These are phyloP conservation scores for Sindora glabra DNA, from an alignment of 306 rosid genomes.

Conservation along the genomic window DNA sequence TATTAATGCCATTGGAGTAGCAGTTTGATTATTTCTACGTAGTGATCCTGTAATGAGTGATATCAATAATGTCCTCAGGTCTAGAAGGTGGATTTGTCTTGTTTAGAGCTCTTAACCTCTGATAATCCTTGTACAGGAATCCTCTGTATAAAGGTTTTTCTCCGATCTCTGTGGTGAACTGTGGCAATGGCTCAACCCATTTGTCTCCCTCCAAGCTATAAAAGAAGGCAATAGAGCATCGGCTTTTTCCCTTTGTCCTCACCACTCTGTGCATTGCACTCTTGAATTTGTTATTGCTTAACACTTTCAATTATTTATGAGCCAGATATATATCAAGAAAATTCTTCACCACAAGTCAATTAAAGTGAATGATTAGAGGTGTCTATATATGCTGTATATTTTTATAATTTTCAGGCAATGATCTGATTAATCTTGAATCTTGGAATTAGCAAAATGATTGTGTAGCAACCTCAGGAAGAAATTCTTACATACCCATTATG, in stretches of 20 bases:
- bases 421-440: no score
- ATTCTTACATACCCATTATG: no score
- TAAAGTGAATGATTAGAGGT: no score
- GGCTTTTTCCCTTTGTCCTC: conserved; percentile 20
- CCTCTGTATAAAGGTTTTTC: conserved; percentile 40
- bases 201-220: conserved; percentile 36
- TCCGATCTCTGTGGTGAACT: conserved; percentile 38
- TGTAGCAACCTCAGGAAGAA: no score
- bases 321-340: no score
- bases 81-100: conserved; percentile 37
- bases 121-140: conserved; percentile 36
- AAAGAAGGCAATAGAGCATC: conserved; percentile 38
- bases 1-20: no score
- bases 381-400: no score
- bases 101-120: conserved; percentile 29
- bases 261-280: conserved; percentile 47
- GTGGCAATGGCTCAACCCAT: conserved; percentile 45
- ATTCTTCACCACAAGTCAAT: no score
- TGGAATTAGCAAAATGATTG: no score
- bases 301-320: conserved; percentile 32
- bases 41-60: conserved; percentile 36
- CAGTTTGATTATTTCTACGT: neutral
- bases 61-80: conserved; percentile 31
- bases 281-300: conserved; percentile 43
- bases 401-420: no score